Percentiles rank a stretch among this genome's conserved stretches.
Evolutionary conservation across 1,284 basidiomycete species (phyloP).

Genomic region (Puccinia brachypodii): DNA sequence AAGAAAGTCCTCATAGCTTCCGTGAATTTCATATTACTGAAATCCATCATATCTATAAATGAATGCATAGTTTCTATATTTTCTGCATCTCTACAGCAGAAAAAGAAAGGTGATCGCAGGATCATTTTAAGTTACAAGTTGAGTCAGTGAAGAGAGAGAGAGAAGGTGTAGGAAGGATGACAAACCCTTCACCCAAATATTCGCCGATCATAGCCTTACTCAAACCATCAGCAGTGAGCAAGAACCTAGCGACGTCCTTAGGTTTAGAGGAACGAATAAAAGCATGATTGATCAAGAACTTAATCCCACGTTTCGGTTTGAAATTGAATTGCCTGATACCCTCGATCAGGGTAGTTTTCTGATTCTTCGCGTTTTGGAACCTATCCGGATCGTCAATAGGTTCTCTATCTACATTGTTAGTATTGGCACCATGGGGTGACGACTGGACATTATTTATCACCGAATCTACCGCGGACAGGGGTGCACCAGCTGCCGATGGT

Average conservation of each 20-base stretch:
- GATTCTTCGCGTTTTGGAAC: conserved; percentile 95
- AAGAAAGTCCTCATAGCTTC: conserved; percentile 83
- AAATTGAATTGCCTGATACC: conserved; percentile 98
- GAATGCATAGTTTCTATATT: conserved; percentile 93
- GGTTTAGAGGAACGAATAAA: conserved; percentile 79
- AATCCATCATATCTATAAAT: conserved; percentile 86
- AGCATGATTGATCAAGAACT: conserved; percentile 83
- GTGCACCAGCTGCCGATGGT: conserved; percentile 46
- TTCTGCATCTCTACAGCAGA: conserved; percentile 68
- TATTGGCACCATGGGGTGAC: conserved; percentile 61
- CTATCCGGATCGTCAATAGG: conserved; percentile 77
- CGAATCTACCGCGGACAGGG: conserved; percentile 30
- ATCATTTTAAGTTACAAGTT: not conserved
- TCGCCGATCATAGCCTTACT: conserved; percentile 97
- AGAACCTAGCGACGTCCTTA: conserved; percentile 79
- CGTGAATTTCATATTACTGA: conserved; percentile 75
- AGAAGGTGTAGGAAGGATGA: conserved; percentile 49
- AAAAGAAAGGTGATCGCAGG: not conserved
- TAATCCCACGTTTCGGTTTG: conserved; percentile 91
- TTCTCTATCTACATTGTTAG: conserved; percentile 67
- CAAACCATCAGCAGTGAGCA: conserved; percentile 85
- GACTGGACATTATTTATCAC: not conserved
- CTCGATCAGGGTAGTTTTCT: conserved; percentile 91
- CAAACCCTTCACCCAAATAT: conserved; percentile 92
- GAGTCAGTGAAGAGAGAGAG: too few species aligned